Conservation (phyloP, 805 yeast species). For the Myxozyma lipomycoides region DNA sequence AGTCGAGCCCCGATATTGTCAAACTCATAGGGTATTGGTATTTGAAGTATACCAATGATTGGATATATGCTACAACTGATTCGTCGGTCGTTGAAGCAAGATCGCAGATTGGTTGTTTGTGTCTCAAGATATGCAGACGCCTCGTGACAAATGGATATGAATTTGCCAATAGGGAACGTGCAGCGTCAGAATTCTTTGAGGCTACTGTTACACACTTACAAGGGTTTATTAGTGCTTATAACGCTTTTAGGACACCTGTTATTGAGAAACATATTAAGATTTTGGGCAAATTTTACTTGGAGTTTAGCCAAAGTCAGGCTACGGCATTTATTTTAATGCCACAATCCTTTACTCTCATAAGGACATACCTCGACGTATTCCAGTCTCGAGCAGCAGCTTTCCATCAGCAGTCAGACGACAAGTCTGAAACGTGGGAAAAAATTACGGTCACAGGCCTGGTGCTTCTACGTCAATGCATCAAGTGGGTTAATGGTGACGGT, state of each 20-base stretch:
- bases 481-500: slow-evolving; percentile 61
- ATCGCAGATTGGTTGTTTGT: slow-evolving; percentile 72
- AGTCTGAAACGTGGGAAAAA: slow-evolving; percentile 68
- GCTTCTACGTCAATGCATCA: slow-evolving; percentile 60
- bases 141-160: slow-evolving; percentile 63
- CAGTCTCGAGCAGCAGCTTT: slow-evolving; percentile 56
- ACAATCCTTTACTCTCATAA: slow-evolving; percentile 55
- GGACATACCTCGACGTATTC: slow-evolving; percentile 56
- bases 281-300: slow-evolving; percentile 67
- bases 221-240: slow-evolving; percentile 51
- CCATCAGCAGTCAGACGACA: slow-evolving; percentile 44
- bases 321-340: slow-evolving; percentile 69
- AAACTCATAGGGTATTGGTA: slow-evolving; percentile 61
- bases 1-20: slow-evolving; percentile 60
- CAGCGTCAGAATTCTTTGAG: slow-evolving; percentile 58
- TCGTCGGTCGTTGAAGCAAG: slow-evolving; percentile 25
- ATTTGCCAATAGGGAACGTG: slow-evolving; percentile 56
- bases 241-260: slow-evolving; percentile 38
- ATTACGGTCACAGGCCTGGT: slow-evolving; percentile 56
- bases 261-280: slow-evolving; percentile 72
- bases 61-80: slow-evolving; percentile 41
- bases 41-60: slow-evolving; percentile 53
- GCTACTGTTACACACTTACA: slow-evolving; percentile 57
- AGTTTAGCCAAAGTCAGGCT: slow-evolving; percentile 57
- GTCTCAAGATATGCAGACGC: slow-evolving; percentile 70